Percentiles rank a stretch among this genome's conserved stretches.
Conservation (phyloP, 257 asterid genomes). For the Nicotiana attenuata region DNA sequence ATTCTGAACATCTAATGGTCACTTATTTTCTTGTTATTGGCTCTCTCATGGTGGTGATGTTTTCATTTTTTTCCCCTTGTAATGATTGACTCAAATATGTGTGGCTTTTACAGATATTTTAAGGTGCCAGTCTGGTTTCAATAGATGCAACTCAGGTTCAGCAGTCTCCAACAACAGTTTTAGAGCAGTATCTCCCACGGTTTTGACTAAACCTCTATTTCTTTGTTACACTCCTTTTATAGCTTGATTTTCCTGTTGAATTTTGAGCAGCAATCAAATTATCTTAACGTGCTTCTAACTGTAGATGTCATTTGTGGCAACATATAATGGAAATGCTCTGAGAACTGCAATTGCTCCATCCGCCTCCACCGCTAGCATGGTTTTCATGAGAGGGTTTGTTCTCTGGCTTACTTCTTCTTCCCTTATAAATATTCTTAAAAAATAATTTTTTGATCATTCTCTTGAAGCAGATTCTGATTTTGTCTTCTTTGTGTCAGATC, state of each 20-base stretch:
- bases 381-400: conserved; percentile 35
- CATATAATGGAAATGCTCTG: conserved; percentile 36
- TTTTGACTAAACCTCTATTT: conserved; percentile 22
- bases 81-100: conserved; percentile 1
- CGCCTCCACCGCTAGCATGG: conserved; percentile 35
- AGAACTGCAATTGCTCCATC: conserved; percentile 36
- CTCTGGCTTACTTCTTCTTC: conserved; percentile 7
- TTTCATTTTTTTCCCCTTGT: neutral
- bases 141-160: conserved; percentile 13
- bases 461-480: neutral
- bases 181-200: conserved; percentile 30
- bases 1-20: neutral
- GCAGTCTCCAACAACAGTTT: conserved; percentile 24
- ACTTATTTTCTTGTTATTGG: neutral
- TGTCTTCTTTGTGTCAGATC: conserved; percentile 40
- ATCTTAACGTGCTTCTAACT: conserved; percentile 1
- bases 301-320: conserved; percentile 40
- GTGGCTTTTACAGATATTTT: conserved; percentile 34
- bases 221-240: conserved; percentile 4
- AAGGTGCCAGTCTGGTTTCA: conserved; percentile 32
- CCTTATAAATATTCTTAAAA: neutral
- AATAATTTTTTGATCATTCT: neutral
- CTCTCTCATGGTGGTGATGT: conserved; percentile 5
- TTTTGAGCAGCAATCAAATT: neutral
- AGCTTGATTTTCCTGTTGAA: neutral